Base-by-base conservation (phyloP, 768 basidiomycete genomes). In the Hirschioporus abietinus region DNA sequence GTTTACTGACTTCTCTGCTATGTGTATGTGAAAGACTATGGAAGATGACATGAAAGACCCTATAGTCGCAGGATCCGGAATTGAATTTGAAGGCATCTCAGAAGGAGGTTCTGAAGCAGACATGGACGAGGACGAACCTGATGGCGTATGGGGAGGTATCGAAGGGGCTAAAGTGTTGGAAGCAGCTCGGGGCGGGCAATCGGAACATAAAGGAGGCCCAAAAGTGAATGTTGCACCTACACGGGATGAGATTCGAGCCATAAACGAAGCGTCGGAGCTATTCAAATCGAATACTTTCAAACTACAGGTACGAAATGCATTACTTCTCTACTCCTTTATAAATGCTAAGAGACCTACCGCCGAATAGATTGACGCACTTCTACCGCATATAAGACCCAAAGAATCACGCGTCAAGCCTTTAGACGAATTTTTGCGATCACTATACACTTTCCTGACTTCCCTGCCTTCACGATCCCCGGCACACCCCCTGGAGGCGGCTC, bases 281-380 rank as follows among this genome's bases (percentile, higher is more conserved):
- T 93, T 87, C 74, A 83, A 84, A 71, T 95, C 93, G 0, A 89
- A 81, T 65, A 85, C 90, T 1, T 95, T 96, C 81, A 92, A 93
- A 71, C 82, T 96, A 9, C 92, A 95, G 83, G 91, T 91, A 60
- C 12, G 79, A 17, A n/a, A 57, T 42, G 61, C 1, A 63, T 42
- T 23, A 18, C 17, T n/a, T 66, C 26, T 23, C 18, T 25, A 67
- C 9, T 63, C 25, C 4, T 7, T 60, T 52, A 30, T n/a, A n/a
- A n/a, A n/a, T 24, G 34, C 15, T 42, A 17, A 63, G 63, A n/a
- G 63, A n/a, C 71, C 66, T 42, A 68, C 72, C 12, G 64, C 63
- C 20, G 42, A 34, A 27, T 72, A 95, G 91, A 89, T 93, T 70
- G 91, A 93, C 67, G 91, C 89, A 0, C 79, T 96, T 15, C 80